Percentiles rank a stretch among this genome's conserved stretches.
Conservation (phyloP, 2,329 filamentous ascomycete species). For the Sporothrix inflata region DNA sequence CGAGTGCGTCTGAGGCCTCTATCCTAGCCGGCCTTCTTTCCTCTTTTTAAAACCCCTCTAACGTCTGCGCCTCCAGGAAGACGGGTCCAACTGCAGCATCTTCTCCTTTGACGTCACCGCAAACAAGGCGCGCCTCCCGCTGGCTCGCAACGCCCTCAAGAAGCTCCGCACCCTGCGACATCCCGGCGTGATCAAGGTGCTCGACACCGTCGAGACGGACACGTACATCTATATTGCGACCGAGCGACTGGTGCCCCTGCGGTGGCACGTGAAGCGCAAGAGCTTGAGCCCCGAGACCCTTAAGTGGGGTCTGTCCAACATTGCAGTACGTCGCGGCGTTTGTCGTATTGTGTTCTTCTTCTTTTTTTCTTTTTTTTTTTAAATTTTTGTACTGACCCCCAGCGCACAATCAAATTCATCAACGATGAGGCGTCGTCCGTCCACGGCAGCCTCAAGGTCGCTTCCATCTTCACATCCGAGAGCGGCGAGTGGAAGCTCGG, state of each 20-base stretch:
- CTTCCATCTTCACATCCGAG: constrained; percentile 89
- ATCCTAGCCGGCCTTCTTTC: not conserved
- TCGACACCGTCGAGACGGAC: constrained; percentile 96
- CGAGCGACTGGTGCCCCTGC: constrained; percentile 81
- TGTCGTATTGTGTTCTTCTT: not conserved
- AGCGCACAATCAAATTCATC: constrained; percentile 94
- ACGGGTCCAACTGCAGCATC: constrained; percentile 91
- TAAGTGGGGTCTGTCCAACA: constrained; percentile 90
- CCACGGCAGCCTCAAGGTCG: constrained; percentile 82
- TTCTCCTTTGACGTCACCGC: constrained; percentile 90
- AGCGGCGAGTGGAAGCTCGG: constrained; percentile 98
- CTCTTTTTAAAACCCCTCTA: not conserved
- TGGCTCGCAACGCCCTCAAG: constrained; percentile 91
- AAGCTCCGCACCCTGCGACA: constrained; percentile 92
- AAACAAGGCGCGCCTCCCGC: constrained; percentile 78
- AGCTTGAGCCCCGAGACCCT: constrained; percentile 88
- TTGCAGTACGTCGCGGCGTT: constrained; percentile 66
- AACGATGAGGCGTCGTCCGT: constrained; percentile 92
- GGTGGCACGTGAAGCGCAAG: constrained; percentile 88
- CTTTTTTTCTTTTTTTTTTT: not conserved
- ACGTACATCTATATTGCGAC: constrained; percentile 95
- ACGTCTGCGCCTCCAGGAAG: constrained; percentile 65
- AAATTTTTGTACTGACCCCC: not conserved
- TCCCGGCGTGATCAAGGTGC: constrained; percentile 89
- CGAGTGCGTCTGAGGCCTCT: constrained; percentile 59